Evolutionary conservation across 1,139 yeast genomes (phyloP), one percentile per base, ranked within the genome.

Genomic region (Candida dubliniensis): DNA sequence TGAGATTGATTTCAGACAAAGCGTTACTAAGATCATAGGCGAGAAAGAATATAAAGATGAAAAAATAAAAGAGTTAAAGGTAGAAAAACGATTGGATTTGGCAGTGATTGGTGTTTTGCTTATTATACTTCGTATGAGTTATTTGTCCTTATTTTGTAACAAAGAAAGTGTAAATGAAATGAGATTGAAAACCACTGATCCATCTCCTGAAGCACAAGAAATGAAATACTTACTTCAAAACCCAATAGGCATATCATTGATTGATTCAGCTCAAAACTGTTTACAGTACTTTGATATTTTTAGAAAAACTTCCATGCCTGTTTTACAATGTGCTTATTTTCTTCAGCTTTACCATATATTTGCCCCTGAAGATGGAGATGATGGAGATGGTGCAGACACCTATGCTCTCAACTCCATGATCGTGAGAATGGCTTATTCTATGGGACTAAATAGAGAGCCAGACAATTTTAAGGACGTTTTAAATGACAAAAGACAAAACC

Each of bases 291-390:
- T 81, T 57, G 72, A 74, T 38, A 47, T 79, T 14, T 55, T 75
- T 35, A 61, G 77, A 44, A 70, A 77, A 45, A 73, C 80, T 14
- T 74, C 77, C 11, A 54, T 81, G 24, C 71, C 74, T 0, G 71
- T 79, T 5, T 63, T 81, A 29, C 84, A 80, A 52, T 72, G 79
- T 41, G 67, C 74, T 0, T 53, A 71, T 11, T 57, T 65, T 42
- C 51, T 67, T 42, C 61, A 76, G 41, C 48, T 65, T 14, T 77
- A 77, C 53, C 70, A 69, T 38, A 54, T 58, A 12, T 59, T 64
- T 51, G 70, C 81, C 0, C 81, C 81, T 2, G 82, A 77, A 54
- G 81, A 77, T 52, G 80, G 82, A 4, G 75, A 71, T 47, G 74
- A 70, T 6, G 66, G 71, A 1, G 76, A 72, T 50, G 75, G 76